These are phyloP conservation scores for Suhomyces coccinellae DNA, from an alignment of 1,139 yeast genomes.

Conservation along the genomic window DNA sequence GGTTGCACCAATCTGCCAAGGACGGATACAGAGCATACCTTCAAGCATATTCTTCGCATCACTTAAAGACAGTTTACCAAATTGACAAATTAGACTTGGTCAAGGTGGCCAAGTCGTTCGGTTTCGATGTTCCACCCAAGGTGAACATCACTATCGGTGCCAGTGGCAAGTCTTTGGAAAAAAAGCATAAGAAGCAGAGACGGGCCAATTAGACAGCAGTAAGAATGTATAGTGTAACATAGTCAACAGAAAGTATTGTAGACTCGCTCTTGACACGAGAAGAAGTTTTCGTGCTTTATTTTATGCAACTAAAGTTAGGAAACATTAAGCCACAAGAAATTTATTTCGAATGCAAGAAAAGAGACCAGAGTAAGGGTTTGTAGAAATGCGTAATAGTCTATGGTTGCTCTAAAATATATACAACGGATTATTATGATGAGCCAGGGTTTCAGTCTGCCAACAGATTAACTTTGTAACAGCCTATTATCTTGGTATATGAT, in stretches of 20 bases:
- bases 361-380: too few species aligned
- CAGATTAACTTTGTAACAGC: too few species aligned
- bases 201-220: conserved; percentile 21
- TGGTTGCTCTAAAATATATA: too few species aligned
- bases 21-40: conserved; percentile 96
- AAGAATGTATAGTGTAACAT: conserved; percentile 1
- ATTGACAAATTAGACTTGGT: conserved; percentile 91
- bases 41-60: conserved; percentile 97
- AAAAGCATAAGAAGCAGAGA: conserved; percentile 52
- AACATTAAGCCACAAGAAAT: too few species aligned
- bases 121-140: conserved; percentile 94
- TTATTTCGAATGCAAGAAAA: too few species aligned
- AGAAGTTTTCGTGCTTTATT: too few species aligned
- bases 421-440: too few species aligned
- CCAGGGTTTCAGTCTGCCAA: too few species aligned
- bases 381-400: too few species aligned
- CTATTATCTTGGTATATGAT: too few species aligned
- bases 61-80: conserved; percentile 91
- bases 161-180: conserved; percentile 66
- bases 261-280: not conserved
- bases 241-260: not conserved
- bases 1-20: conserved; percentile 93
- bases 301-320: too few species aligned
- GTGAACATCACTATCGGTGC: conserved; percentile 95
- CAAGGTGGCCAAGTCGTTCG: conserved; percentile 93